These are phyloP conservation scores for Neoscytalidium dimidiatum DNA, from an alignment of 2,329 filamentous ascomycete genomes.

Conservation along the genomic window DNA sequence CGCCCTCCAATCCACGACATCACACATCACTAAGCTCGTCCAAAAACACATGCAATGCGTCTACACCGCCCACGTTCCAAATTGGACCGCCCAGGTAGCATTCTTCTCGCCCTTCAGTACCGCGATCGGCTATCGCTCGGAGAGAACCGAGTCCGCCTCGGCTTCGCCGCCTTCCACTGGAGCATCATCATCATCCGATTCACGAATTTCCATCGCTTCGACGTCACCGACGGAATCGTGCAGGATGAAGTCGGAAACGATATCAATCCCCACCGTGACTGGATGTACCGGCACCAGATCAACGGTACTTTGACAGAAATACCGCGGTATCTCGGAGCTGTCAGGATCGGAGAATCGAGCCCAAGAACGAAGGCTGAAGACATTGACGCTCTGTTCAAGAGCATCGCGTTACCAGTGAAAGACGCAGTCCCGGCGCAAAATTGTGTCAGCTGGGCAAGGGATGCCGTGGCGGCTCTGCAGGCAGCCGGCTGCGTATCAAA, in stretches of 20 bases:
- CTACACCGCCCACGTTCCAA: no score
- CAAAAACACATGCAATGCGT: no score
- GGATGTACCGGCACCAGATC: not conserved
- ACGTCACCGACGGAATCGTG: slow-evolving; percentile 2
- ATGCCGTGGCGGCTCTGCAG: not conserved
- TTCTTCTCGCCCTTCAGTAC: not conserved
- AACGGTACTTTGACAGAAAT: not conserved
- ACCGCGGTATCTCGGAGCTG: not conserved
- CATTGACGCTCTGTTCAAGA: not conserved
- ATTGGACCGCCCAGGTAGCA: not conserved
- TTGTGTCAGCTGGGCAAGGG: not conserved
- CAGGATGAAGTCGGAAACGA: not conserved
- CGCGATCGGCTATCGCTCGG: not conserved
- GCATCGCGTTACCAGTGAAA: not conserved
- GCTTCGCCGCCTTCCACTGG: not conserved
- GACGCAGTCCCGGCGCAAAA: not conserved
- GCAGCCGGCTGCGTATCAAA: not conserved
- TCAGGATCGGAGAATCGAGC: not conserved
- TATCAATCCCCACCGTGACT: not conserved
- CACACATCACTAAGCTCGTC: no score
- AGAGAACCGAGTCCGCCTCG: not conserved
- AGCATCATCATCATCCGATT: not conserved
- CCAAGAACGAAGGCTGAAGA: not conserved
- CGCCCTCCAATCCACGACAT: no score
- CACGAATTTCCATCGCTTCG: not conserved